Evolutionary conservation across 2,329 filamentous ascomycete species (phyloP), one percentile per base, ranked within the genome.

Genomic region (Plectosphaerella plurivora): DNA sequence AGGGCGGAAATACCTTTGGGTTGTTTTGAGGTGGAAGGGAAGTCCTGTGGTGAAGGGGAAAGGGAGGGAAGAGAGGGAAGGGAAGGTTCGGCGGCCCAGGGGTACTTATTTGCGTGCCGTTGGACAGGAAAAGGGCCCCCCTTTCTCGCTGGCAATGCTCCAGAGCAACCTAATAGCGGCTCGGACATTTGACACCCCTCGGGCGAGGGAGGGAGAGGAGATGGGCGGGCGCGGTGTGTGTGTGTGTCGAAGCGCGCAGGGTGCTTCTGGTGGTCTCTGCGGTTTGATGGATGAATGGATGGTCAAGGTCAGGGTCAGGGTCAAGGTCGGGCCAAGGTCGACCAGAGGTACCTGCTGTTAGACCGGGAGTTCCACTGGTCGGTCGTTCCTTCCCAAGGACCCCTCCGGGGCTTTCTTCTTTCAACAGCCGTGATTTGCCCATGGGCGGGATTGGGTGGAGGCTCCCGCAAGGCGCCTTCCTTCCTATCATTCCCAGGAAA

Each of bases 101-200:
- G 69, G 65, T 74, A 71, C 71, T 73, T 74, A 74, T 74, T 72
- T 63, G 67, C 47, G 15, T 28, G 28, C 33, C 49, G 15, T n/a
- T 50, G 28, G 28, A 33, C 28, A 12, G 28, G 45, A 36, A 22
- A 36, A 36, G 24, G 45, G 24, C 12, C 24, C 28, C 28, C 45
- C 24, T 47, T 47, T 36, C 45, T 28, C 22, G 7, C 37, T 39
- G 28, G 11, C 28, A 33, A 9, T 12, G 28, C 28, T 33, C 28
- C 28, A 33, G 28, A 33, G 28, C 44, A 12, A 22, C 24, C 45
- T 28, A 18, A 18, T 16, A 44, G 41, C n/a, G 41, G 16, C 18
- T 16, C n/a, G 16, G 41, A 44, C 9, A 18, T 44, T 44, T 44
- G 41, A 44, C 41, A 44, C 41, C 33, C 55, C 59, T 57, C 55